Evolutionary conservation across 257 asterid genomes (phyloP).

Genomic region (Nicotiana obtusifolia): DNA sequence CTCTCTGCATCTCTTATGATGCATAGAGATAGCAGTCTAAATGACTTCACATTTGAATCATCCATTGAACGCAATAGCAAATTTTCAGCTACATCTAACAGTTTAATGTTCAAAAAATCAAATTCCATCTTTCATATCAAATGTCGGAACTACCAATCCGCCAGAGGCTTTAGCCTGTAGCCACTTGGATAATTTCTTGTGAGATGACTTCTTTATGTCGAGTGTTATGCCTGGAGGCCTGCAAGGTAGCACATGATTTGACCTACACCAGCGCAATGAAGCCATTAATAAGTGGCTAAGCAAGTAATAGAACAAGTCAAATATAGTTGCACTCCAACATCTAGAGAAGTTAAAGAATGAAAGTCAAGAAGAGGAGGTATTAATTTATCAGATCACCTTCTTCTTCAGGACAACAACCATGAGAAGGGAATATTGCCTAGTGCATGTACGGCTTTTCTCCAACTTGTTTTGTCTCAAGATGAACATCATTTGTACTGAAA

Average conservation of each 20-base stretch:
- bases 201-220: conserved; percentile 88
- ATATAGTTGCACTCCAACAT: not conserved
- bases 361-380: not conserved
- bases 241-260: conserved; percentile 84
- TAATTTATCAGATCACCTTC: not conserved
- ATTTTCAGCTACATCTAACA: not conserved
- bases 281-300: not conserved
- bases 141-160: conserved; percentile 50
- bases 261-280: conserved; percentile 54
- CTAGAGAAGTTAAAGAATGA: not conserved
- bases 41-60: not conserved
- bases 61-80: not conserved
- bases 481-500: not conserved
- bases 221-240: conserved; percentile 72
- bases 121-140: not conserved
- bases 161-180: conserved; percentile 66
- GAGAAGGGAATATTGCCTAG: not conserved
- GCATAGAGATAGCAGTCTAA: not conserved
- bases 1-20: not conserved
- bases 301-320: conserved; percentile 7
- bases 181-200: conserved; percentile 96
- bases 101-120: not conserved
- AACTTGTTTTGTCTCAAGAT: not conserved
- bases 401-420: not conserved
- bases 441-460: not conserved